These are phyloP conservation scores for Candida gorgasii DNA, from an alignment of 805 yeast species.

Conservation along the genomic window DNA sequence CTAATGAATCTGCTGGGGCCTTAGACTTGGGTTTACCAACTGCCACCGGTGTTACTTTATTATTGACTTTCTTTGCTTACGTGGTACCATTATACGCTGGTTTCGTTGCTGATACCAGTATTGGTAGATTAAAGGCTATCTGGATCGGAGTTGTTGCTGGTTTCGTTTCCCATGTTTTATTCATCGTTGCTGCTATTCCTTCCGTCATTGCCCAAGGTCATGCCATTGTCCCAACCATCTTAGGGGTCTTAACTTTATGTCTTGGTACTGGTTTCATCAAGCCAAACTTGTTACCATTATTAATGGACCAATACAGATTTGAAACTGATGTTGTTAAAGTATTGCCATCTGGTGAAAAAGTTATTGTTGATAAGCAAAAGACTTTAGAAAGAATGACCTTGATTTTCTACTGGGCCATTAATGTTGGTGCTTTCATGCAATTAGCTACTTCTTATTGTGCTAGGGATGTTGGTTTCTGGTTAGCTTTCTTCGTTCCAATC, in stretches of 20 bases:
- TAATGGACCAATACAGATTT: conserved; percentile 52
- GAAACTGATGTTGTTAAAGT: conserved; percentile 59
- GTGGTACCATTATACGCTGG: conserved; percentile 56
- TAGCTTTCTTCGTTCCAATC: conserved; percentile 52
- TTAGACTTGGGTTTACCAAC: conserved; percentile 45
- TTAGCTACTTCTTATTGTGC: conserved; percentile 54
- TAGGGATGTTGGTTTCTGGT: conserved; percentile 54
- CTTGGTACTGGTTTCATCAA: conserved; percentile 56
- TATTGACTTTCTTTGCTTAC: conserved; percentile 51
- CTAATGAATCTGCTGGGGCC: conserved; percentile 49
- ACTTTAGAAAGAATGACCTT: conserved; percentile 44
- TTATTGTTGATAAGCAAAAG: conserved; percentile 52
- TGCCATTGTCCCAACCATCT: conserved; percentile 41
- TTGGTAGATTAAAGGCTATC: conserved; percentile 50
- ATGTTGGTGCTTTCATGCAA: conserved; percentile 54
- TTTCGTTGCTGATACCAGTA: conserved; percentile 48
- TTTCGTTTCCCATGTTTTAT: conserved; percentile 47
- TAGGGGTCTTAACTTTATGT: conserved; percentile 42
- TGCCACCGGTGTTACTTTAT: conserved; percentile 48
- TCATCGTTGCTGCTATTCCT: conserved; percentile 52
- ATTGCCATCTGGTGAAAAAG: conserved; percentile 62
- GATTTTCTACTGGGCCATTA: conserved; percentile 56
- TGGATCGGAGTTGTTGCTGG: conserved; percentile 52
- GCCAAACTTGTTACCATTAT: conserved; percentile 51
- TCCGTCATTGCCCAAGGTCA: conserved; percentile 34